Evolutionary conservation across 2,329 filamentous ascomycete species (phyloP).

Genomic region (Albophoma yamanashiensis): DNA sequence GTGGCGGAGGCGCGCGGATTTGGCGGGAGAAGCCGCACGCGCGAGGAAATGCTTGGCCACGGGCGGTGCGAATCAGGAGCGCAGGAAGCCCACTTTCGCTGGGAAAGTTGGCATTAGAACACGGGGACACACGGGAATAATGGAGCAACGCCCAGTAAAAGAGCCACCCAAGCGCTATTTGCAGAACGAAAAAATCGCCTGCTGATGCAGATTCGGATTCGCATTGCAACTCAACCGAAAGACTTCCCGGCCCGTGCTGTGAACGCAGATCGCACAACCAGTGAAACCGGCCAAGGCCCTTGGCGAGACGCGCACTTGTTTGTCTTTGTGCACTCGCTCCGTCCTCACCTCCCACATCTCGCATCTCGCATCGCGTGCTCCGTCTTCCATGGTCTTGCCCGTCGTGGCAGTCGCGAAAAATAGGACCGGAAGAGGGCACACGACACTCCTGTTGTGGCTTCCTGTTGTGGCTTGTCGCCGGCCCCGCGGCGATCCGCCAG

Average conservation of each 20-base stretch:
- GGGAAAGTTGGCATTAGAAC: not conserved
- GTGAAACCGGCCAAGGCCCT: not conserved
- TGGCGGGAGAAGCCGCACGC: not conserved
- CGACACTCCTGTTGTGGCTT: not conserved
- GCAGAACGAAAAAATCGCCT: not conserved
- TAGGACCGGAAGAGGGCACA: not conserved
- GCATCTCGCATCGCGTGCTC: not conserved
- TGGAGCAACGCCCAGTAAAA: no score
- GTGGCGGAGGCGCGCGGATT: not conserved
- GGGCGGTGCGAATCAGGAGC: not conserved
- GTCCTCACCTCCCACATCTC: not conserved
- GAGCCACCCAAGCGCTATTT: no score
- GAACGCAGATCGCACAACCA: not conserved
- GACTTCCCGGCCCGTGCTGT: not conserved
- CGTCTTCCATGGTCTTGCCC: not conserved
- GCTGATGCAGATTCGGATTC: not conserved
- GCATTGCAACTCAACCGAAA: not conserved
- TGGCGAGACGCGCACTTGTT: not conserved
- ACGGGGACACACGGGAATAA: no score
- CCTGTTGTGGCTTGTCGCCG: not conserved
- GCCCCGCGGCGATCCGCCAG: not conserved
- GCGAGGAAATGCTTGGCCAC: not conserved
- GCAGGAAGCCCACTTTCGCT: not conserved
- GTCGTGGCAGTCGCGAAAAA: not conserved
- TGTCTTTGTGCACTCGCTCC: not conserved